phyloP scores from a whole-genome alignment of 177 flowering plant species.

The Vitis hybrid region DNA sequence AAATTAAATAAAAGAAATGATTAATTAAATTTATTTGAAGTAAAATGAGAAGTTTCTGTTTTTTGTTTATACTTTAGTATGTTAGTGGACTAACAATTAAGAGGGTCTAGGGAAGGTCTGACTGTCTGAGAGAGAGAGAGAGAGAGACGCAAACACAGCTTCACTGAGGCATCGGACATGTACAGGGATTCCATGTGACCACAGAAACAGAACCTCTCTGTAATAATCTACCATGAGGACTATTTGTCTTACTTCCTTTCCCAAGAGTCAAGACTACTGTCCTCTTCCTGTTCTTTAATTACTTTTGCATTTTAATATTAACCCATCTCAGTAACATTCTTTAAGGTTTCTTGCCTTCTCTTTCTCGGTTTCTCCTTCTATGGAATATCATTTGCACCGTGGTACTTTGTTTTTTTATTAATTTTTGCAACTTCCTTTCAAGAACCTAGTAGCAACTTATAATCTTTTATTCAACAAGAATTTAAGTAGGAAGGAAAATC shows the following conservation, averaged over 20 bases:
- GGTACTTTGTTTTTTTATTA: background rate
- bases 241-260: slow-evolving; percentile 23
- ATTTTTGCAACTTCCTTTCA: background rate
- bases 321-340: slow-evolving; percentile 23
- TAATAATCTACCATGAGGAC: slow-evolving; percentile 38
- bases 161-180: slow-evolving; percentile 29
- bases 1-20: too few relatives aligned
- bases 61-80: too few relatives aligned
- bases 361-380: slow-evolving; percentile 13
- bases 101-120: slow-evolving; percentile 34
- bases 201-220: slow-evolving; percentile 28
- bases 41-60: too few relatives aligned
- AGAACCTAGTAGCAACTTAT: background rate
- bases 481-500: background rate
- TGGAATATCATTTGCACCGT: slow-evolving; percentile 12
- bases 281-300: background rate
- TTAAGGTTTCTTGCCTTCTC: slow-evolving; percentile 14
- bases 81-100: slow-evolving; percentile 16
- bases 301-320: background rate
- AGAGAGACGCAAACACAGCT: slow-evolving; percentile 7
- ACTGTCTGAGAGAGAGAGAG: background rate
- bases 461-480: background rate
- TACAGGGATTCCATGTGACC: slow-evolving; percentile 59
- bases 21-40: too few relatives aligned
- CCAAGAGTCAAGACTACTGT: slow-evolving; percentile 23